Base-by-base conservation (phyloP, 805 yeast species). In the Saturnispora sanitii region DNA sequence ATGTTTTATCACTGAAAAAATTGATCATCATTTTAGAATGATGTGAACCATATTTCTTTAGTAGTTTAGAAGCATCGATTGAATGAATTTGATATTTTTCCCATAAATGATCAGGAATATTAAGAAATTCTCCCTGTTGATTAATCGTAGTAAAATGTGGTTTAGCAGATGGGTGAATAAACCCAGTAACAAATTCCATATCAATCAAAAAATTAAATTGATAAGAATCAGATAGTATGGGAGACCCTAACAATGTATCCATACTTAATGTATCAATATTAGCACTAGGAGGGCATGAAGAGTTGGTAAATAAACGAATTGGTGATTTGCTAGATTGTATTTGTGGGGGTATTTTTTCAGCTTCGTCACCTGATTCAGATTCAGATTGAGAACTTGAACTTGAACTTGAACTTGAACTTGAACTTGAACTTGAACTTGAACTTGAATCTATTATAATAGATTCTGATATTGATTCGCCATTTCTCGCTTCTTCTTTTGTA, bases 21-120 rank as follows among this genome's bases (percentile, higher is more conserved):
- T 79, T 79, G 12, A 81, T 59, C 66, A 80, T 75, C 70, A 80
- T 60, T 52, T 81, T 81, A 1, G 84, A 68, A 54, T 81, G 90
- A 54, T 81, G 87, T 3, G 70, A 63, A 0, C 73, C 58, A 49
- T 46, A 71, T 16, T 60, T 66, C 1, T 49, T 46, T 9, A 55
- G 38, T 13, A 44, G 45, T 17, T 41, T 40, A 8, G 54, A 42
- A 1, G 70, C 63, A 32, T 58, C 57, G 6, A 65, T 41, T 9
- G 54, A 47, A 3, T 42, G 36, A 6, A 60, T 46, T 5, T 48
- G 49, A 23, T 38, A 56, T 16, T 33, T 40, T 26, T 43, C 42
- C 47, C 46, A 41, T 8, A 42, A 37, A n/a, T 41, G 30, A 29
- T 50, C 55, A 60, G 71, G 49, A 42, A 69, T 22, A 54, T 48